Conservation (phyloP, 2,329 filamentous ascomycete genomes). For the Diaporthe batatas region DNA sequence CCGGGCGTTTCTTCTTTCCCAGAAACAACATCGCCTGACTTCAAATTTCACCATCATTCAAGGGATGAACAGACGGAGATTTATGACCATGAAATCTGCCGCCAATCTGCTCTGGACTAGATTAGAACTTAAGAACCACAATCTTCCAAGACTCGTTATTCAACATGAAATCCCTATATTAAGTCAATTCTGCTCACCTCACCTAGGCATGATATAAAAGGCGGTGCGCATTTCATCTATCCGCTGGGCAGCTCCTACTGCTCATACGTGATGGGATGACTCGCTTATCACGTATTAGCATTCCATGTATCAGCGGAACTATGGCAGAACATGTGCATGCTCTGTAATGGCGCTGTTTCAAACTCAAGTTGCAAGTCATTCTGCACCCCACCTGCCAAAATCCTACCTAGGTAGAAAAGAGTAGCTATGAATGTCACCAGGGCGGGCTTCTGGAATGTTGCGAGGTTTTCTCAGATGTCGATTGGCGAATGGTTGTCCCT, state of each 20-base stretch:
- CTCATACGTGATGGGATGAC: background rate
- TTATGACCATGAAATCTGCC: background rate
- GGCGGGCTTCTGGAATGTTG: conserved; percentile 4
- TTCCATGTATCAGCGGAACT: background rate
- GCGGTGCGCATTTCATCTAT: background rate
- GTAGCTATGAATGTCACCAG: too few relatives aligned
- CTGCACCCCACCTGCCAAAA: background rate
- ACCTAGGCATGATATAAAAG: too few relatives aligned
- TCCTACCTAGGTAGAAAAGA: too few relatives aligned
- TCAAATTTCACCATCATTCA: too few relatives aligned
- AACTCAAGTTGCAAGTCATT: background rate
- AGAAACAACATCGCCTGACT: too few relatives aligned
- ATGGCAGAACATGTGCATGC: background rate
- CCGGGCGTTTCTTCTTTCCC: background rate
- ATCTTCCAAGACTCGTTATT: too few relatives aligned
- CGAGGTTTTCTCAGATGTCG: background rate
- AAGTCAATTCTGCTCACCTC: background rate
- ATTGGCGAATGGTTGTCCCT: background rate
- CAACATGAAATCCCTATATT: background rate
- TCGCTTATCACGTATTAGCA: background rate
- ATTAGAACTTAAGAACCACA: background rate
- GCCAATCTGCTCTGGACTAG: background rate
- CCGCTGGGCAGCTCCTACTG: too few relatives aligned
- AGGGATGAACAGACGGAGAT: background rate
- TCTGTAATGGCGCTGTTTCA: conserved; percentile 22